Evolutionary conservation across 2,329 filamentous ascomycete species (phyloP).

Genomic region (Arthrinium phaeospermum): DNA sequence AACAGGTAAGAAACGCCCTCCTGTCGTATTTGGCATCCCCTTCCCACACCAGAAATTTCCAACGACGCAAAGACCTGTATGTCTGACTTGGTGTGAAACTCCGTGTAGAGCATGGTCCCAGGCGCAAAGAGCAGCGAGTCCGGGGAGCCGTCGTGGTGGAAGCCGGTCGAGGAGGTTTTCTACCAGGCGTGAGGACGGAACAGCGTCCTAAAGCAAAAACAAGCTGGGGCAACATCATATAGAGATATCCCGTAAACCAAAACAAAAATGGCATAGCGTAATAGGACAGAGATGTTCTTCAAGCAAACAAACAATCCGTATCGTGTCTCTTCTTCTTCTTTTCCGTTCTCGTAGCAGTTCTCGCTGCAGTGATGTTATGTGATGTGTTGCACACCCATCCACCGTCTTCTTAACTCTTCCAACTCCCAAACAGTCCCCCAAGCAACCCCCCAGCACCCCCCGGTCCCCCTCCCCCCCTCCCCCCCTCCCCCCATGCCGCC

Average conservation of each 20-base stretch:
- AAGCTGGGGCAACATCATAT: not conserved
- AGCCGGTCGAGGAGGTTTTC: constrained; percentile 72
- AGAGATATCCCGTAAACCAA: not conserved
- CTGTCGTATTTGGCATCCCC: not conserved
- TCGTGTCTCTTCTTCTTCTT: not conserved
- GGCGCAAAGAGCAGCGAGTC: constrained; percentile 64
- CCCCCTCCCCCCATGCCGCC: constrained; percentile 52
- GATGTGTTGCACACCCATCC: not conserved
- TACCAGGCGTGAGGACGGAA: constrained; percentile 53
- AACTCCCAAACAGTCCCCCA: constrained; percentile 39
- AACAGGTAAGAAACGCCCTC: constrained; percentile 53
- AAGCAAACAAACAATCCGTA: not conserved
- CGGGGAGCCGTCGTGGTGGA: constrained; percentile 72
- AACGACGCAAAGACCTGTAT: not conserved
- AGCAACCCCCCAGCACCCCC: constrained; percentile 39
- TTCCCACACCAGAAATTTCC: not conserved
- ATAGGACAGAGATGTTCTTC: not conserved
- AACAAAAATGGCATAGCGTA: constrained; percentile 3
- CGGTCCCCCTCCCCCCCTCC: constrained; percentile 49
- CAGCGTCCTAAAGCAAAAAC: not conserved
- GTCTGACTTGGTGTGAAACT: constrained; percentile 1
- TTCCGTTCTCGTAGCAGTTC: not conserved
- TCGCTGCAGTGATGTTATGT: not conserved
- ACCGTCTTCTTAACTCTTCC: constrained; percentile 29
- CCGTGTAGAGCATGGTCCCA: constrained; percentile 52